Evolutionary conservation across 768 basidiomycete genomes (phyloP).

Genomic region (Suillus hirtellus): DNA sequence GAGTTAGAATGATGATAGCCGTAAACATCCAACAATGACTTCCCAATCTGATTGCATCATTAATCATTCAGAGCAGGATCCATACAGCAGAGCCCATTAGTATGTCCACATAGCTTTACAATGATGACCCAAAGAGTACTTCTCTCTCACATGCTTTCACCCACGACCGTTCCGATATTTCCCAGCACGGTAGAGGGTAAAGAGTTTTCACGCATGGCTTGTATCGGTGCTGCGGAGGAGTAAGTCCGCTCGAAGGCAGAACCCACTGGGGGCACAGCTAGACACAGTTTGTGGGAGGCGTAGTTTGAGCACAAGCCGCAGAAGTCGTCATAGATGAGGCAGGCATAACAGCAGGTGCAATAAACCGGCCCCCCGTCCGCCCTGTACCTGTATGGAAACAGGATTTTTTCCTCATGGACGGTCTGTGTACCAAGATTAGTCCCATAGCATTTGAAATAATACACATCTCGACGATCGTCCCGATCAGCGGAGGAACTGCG

Average conservation of each 20-base stretch:
- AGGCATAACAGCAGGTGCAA: slow-evolving; percentile 6
- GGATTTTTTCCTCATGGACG: background rate
- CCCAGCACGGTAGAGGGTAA: slow-evolving; percentile 5
- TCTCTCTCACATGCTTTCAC: slow-evolving; percentile 7
- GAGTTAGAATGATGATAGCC: slow-evolving; percentile 16
- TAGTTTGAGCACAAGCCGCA: background rate
- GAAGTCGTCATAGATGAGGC: background rate
- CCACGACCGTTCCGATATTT: slow-evolving; percentile 6
- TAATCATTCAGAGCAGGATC: background rate
- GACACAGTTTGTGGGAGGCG: background rate
- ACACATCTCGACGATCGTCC: slow-evolving; percentile 18
- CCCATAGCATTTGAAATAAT: slow-evolving; percentile 9
- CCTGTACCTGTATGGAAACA: slow-evolving; percentile 11
- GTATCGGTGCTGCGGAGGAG: slow-evolving; percentile 7
- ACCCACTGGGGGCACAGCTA: slow-evolving; percentile 2
- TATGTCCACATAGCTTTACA: background rate
- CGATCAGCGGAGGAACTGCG: slow-evolving; percentile 7
- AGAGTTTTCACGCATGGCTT: slow-evolving; percentile 7
- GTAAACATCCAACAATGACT: slow-evolving; percentile 19
- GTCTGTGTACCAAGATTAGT: slow-evolving; percentile 4
- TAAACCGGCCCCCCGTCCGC: slow-evolving; percentile 15
- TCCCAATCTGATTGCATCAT: slow-evolving; percentile 6
- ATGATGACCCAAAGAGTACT: slow-evolving; percentile 5
- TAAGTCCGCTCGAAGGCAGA: slow-evolving; percentile 6
- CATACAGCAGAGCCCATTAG: slow-evolving; percentile 3